Conservation (phyloP, 768 basidiomycete genomes). For the Rhodotorula taiwanensis region DNA sequence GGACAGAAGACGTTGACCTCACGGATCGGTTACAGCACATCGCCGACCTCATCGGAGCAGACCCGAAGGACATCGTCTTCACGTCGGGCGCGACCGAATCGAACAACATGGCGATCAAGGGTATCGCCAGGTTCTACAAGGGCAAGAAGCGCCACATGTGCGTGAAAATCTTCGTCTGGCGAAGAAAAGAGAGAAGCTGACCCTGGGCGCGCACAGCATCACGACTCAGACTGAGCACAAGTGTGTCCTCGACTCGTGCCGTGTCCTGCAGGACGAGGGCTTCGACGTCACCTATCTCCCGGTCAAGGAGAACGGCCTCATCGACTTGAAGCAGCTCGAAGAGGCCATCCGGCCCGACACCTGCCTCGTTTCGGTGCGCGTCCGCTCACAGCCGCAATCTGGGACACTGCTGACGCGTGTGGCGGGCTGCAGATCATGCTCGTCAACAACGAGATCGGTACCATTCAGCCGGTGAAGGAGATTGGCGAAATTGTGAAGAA, state of each 20-base stretch:
- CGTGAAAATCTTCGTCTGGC: conserved; percentile 42
- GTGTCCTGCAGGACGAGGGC: conserved; percentile 89
- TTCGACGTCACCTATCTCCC: conserved; percentile 98
- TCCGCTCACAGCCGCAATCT: background rate
- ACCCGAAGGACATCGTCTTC: conserved; percentile 90
- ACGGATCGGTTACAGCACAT: too few relatives aligned
- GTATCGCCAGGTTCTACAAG: conserved; percentile 88
- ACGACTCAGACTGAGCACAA: conserved; percentile 70
- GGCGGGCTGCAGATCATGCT: conserved; percentile 65
- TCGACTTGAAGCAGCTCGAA: conserved; percentile 71
- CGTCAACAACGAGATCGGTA: conserved; percentile 98
- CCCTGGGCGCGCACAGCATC: conserved; percentile 18
- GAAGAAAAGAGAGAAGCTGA: too few relatives aligned
- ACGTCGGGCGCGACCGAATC: conserved; percentile 97
- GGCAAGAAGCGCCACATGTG: conserved; percentile 88
- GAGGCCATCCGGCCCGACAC: conserved; percentile 77
- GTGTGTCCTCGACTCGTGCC: conserved; percentile 95
- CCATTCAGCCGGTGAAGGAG: conserved; percentile 93
- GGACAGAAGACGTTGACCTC: too few relatives aligned
- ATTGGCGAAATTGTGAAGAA: conserved; percentile 80
- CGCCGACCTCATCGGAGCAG: conserved; percentile 86
- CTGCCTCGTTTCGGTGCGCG: conserved; percentile 65
- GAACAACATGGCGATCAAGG: conserved; percentile 97
- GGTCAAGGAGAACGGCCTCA: conserved; percentile 74
- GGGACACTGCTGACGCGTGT: background rate